A percentile compares a stretch with the other conserved stretches of the same genome.
These are phyloP conservation scores for Punctularia strigosozonata DNA, from an alignment of 768 basidiomycete species.

Conservation along the genomic window DNA sequence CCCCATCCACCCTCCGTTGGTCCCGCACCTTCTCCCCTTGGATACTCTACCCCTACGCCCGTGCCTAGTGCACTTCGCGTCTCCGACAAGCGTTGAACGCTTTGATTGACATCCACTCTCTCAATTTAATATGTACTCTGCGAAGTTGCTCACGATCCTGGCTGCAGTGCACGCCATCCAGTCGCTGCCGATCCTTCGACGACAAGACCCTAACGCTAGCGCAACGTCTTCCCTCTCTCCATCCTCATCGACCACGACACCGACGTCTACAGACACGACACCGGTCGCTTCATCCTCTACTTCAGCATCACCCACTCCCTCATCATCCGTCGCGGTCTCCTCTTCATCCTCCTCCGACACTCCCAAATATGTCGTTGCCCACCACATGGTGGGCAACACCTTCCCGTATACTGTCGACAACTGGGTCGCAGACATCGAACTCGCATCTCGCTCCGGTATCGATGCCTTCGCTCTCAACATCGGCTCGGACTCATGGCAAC, in stretches of 20 bases:
- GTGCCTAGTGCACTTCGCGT: too few relatives aligned
- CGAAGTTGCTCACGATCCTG: too few relatives aligned
- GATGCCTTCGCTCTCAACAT: constrained; percentile 15
- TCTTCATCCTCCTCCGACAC: not conserved
- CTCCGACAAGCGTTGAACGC: too few relatives aligned
- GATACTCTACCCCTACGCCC: too few relatives aligned
- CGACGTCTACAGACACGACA: not conserved
- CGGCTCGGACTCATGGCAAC: constrained; percentile 10
- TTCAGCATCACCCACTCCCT: not conserved
- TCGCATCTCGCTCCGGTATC: constrained; percentile 16
- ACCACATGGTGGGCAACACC: constrained; percentile 30
- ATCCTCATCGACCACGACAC: not conserved
- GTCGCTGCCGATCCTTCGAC: too few relatives aligned
- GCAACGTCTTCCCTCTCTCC: not conserved
- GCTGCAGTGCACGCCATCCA: too few relatives aligned
- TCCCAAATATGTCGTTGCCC: constrained; percentile 40
- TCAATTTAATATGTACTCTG: too few relatives aligned
- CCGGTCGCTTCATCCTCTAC: not conserved
- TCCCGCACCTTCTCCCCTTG: too few relatives aligned
- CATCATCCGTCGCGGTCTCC: not conserved
- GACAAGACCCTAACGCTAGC: too few relatives aligned
- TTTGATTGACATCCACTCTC: too few relatives aligned
- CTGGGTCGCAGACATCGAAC: constrained; percentile 22
- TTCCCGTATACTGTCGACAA: constrained; percentile 17
- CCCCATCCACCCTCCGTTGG: too few relatives aligned